Evolutionary conservation across 2,329 filamentous ascomycete species (phyloP).

Genomic region (Fusarium nygamai): DNA sequence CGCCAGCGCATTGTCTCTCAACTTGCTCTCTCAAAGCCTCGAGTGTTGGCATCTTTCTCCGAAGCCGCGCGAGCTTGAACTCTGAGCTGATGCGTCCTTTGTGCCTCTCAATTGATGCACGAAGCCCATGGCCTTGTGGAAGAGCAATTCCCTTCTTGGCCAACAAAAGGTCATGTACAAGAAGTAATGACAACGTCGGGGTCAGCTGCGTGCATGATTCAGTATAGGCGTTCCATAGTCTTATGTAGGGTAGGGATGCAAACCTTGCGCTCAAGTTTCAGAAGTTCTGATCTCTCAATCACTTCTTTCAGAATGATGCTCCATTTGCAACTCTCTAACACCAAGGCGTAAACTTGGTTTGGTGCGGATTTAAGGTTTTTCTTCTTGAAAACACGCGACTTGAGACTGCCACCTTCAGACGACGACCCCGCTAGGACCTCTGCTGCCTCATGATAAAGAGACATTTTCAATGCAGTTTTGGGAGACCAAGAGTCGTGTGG

Average conservation of each 20-base stretch:
- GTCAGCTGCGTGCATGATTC: conserved; percentile 68
- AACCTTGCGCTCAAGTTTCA: conserved; percentile 88
- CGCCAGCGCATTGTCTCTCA: conserved; percentile 59
- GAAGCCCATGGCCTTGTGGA: conserved; percentile 80
- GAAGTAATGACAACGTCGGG: conserved; percentile 80
- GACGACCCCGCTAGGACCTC: conserved; percentile 71
- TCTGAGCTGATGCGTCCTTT: conserved; percentile 84
- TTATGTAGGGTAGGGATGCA: conserved; percentile 15
- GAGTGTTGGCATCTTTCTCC: conserved; percentile 74
- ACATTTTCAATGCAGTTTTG: conserved; percentile 66
- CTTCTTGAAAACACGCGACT: conserved; percentile 82
- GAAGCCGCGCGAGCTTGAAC: conserved; percentile 80
- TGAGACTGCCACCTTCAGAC: conserved; percentile 77
- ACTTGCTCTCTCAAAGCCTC: conserved; percentile 71
- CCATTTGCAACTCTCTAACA: conserved; percentile 91
- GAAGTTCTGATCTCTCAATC: conserved; percentile 80
- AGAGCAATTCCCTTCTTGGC: conserved; percentile 85
- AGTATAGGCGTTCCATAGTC: neutral
- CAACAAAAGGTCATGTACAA: conserved; percentile 87
- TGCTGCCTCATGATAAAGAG: conserved; percentile 92
- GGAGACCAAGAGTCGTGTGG: neutral
- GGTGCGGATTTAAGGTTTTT: conserved; percentile 80
- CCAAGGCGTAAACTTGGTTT: conserved; percentile 86
- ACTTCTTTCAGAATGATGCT: conserved; percentile 86
- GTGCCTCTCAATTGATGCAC: conserved; percentile 79